These are phyloP conservation scores for Begonia masoniana DNA, from an alignment of 306 rosid species.

Conservation along the genomic window DNA sequence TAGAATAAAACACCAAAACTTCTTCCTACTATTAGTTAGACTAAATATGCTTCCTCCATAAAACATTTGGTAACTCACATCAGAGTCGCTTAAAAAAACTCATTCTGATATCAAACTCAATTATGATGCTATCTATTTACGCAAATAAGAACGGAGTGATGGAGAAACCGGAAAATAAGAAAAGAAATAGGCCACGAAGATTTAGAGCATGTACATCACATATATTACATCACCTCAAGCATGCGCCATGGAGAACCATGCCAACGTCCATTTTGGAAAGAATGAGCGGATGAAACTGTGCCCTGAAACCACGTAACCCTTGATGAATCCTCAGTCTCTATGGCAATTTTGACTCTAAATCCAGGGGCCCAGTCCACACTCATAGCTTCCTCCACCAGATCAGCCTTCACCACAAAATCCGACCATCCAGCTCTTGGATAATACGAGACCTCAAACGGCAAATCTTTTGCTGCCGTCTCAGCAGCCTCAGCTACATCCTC, in stretches of 20 bases:
- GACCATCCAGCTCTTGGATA: constrained; percentile 54
- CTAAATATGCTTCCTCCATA: too few species aligned
- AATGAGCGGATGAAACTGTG: constrained; percentile 14
- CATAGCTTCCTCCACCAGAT: constrained; percentile 37
- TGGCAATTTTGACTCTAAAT: constrained; percentile 50
- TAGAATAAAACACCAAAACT: too few species aligned
- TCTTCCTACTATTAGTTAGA: too few species aligned
- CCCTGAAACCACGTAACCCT: constrained; percentile 60
- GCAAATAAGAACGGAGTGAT: too few species aligned
- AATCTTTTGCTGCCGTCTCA: constrained; percentile 34
- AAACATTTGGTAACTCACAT: too few species aligned
- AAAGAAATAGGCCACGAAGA: too few species aligned
- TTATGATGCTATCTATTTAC: too few species aligned
- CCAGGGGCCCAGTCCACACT: constrained; percentile 32
- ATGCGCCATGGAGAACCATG: constrained; percentile 50
- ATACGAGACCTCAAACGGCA: constrained; percentile 53
- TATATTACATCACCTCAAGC: constrained; percentile 40
- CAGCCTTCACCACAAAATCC: constrained; percentile 55
- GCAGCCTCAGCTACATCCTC: constrained; percentile 33
- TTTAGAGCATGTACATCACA: too few species aligned
- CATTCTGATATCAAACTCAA: too few species aligned
- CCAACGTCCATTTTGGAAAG: constrained; percentile 24
- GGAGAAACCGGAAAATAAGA: too few species aligned
- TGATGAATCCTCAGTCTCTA: constrained; percentile 49
- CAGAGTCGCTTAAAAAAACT: too few species aligned